Evolutionary conservation across 345 rosid species (phyloP).

Genomic region (Corchorus olitorius): DNA sequence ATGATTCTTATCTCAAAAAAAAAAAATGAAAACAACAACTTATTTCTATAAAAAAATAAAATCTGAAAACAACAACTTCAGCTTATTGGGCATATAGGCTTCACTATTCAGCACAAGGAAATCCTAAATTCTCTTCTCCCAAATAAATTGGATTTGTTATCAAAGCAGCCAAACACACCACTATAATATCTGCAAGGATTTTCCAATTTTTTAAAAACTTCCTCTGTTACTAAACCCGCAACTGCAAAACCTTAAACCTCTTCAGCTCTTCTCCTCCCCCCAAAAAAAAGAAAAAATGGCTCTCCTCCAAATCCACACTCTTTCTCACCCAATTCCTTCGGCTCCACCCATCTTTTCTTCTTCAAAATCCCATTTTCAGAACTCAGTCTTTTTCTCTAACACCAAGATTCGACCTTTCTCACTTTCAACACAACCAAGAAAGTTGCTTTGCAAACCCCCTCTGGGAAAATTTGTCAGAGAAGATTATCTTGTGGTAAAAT

Average conservation of each 20-base stretch:
- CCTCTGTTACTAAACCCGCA: neutral
- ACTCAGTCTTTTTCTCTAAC: conserved; percentile 32
- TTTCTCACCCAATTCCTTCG: conserved; percentile 12
- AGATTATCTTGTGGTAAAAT: conserved; percentile 83
- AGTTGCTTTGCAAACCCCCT: conserved; percentile 73
- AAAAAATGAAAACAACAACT: too few relatives aligned
- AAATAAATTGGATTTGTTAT: rapidly evolving
- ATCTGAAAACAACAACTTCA: too few relatives aligned
- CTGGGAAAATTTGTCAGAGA: conserved; percentile 74
- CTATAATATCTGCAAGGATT: conserved; percentile 3
- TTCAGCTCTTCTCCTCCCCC: neutral
- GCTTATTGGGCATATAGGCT: too few relatives aligned
- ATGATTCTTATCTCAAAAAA: too few relatives aligned
- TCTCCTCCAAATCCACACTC: conserved; percentile 46
- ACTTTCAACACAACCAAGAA: conserved; percentile 54
- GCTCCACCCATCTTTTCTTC: conserved; percentile 35
- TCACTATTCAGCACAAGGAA: neutral
- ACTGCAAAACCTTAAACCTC: conserved; percentile 15
- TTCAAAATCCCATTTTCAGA: conserved; percentile 31
- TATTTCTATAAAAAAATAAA: too few relatives aligned
- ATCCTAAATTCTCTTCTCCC: neutral
- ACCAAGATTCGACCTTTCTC: conserved; percentile 37
- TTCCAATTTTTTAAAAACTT: neutral
- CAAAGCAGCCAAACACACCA: conserved; percentile 2
- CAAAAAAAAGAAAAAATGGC: conserved; percentile 65